These are phyloP conservation scores for Quercus cerris DNA, from an alignment of 306 rosid genomes.

Conservation along the genomic window DNA sequence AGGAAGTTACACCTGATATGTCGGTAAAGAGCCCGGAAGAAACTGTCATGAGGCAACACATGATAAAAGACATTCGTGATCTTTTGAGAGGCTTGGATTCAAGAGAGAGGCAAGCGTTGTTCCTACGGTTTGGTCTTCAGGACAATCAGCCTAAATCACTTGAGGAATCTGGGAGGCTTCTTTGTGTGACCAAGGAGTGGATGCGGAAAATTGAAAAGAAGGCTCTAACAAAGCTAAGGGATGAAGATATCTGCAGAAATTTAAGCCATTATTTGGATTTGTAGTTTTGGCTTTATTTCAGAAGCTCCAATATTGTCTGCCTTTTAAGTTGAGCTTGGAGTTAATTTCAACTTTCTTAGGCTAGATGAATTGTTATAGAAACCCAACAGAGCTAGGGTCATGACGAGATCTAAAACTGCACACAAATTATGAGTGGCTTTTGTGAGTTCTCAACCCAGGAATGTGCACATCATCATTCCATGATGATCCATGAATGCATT, in stretches of 20 bases:
- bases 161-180: conserved; percentile 65
- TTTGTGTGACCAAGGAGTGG: conserved; percentile 66
- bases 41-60: conserved; percentile 59
- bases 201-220: conserved; percentile 71
- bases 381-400: neutral
- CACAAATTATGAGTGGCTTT: neutral
- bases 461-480: neutral
- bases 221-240: conserved; percentile 55
- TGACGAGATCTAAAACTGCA: neutral
- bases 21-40: conserved; percentile 62
- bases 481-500: too few species aligned
- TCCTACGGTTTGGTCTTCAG: conserved; percentile 66
- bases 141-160: conserved; percentile 67
- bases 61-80: conserved; percentile 48
- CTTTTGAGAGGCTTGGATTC: conserved; percentile 59
- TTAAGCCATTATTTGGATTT: conserved; percentile 54
- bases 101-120: conserved; percentile 68
- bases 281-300: conserved; percentile 26
- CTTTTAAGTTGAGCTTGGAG: neutral
- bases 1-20: conserved; percentile 55
- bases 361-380: neutral
- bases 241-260: conserved; percentile 34
- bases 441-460: neutral
- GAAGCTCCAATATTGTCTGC: conserved; percentile 22
- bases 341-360: neutral